Evolutionary conservation across 192 early-diverging fungal genomes (phyloP).

Genomic region (Entomortierella chlamydospora): DNA sequence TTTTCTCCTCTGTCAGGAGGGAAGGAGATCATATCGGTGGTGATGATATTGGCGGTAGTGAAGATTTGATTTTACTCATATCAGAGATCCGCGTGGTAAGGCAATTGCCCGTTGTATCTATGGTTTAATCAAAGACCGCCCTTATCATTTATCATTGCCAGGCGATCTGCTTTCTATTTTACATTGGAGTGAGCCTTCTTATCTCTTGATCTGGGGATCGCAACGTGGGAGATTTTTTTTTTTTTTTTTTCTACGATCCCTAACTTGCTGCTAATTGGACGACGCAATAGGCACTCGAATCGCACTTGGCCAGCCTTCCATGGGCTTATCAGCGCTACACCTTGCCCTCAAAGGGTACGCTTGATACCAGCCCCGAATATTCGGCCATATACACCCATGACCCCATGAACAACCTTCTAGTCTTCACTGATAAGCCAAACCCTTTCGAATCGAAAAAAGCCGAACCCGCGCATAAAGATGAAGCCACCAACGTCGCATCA

Average conservation of each 20-base stretch:
- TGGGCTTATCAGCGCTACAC: conserved; percentile 51
- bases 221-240: background rate
- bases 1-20: background rate
- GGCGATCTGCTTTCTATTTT: background rate
- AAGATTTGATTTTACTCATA: too few relatives aligned
- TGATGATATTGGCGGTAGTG: too few relatives aligned
- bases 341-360: conserved; percentile 9
- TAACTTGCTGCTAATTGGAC: background rate
- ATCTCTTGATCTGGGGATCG: conserved; percentile 8
- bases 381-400: conserved; percentile 70
- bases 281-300: conserved; percentile 25
- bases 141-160: background rate
- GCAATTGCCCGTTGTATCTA: too few relatives aligned
- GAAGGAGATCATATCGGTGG: too few relatives aligned
- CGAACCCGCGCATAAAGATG: conserved; percentile 2
- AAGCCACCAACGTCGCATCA: background rate
- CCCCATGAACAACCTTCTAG: conserved; percentile 84
- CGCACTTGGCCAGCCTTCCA: conserved; percentile 22
- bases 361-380: conserved; percentile 2
- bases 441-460: conserved; percentile 57
- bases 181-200: conserved; percentile 17
- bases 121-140: background rate
- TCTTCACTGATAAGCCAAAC: conserved; percentile 73
- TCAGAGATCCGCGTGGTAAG: too few relatives aligned
- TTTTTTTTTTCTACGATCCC: background rate